Conservation (phyloP, 345 rosid species). For the Atalantia buxifolia region DNA sequence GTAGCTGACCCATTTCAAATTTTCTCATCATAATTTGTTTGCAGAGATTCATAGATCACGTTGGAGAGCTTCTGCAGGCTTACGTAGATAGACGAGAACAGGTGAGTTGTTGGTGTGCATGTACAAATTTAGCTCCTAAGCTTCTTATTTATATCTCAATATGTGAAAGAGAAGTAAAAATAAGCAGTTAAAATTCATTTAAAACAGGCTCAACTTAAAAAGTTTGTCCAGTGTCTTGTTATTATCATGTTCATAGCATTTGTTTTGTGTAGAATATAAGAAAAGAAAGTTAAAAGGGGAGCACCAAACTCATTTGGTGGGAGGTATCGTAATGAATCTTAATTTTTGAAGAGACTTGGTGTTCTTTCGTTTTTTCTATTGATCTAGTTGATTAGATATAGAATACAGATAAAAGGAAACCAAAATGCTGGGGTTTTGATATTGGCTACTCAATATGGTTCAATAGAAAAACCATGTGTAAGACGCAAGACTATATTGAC, state of each 20-base stretch:
- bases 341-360: not conserved
- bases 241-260: not conserved
- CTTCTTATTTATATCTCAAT: too few species aligned
- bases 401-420: not conserved
- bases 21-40: constrained; percentile 23
- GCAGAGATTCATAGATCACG: constrained; percentile 86
- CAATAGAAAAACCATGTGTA: not conserved
- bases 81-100: constrained; percentile 93
- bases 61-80: constrained; percentile 88
- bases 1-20: constrained; percentile 3
- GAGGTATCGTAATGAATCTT: not conserved
- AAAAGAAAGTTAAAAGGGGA: not conserved
- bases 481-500: not conserved
- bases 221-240: not conserved
- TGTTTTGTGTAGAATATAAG: not conserved
- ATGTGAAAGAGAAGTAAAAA: not conserved
- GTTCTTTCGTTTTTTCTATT: not conserved
- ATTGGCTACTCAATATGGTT: not conserved
- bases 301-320: not conserved
- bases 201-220: not conserved
- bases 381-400: not conserved
- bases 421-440: not conserved
- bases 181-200: not conserved
- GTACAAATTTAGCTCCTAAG: not conserved
- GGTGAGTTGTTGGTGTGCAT: constrained; percentile 40